Evolutionary conservation across 2,329 filamentous ascomycete genomes (phyloP).

Genomic region (Ceratocystis diversiconidia): DNA sequence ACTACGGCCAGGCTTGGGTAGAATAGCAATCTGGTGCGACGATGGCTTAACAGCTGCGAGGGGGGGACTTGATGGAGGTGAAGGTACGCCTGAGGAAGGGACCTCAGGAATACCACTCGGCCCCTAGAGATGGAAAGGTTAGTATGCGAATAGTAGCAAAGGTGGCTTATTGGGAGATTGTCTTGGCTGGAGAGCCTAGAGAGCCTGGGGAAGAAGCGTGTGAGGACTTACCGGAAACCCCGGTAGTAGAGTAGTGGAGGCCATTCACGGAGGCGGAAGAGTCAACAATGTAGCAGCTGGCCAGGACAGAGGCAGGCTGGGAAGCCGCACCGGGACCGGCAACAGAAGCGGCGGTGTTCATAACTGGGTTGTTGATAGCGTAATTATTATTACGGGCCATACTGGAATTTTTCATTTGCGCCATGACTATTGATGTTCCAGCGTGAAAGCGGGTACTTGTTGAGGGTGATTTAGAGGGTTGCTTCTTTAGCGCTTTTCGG

Average conservation of each 20-base stretch:
- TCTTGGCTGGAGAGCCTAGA: neutral
- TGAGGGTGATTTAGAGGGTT: conserved; percentile 4
- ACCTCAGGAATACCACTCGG: conserved; percentile 94
- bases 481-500: conserved; percentile 15
- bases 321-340: too few species aligned
- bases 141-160: neutral
- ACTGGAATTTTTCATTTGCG: conserved; percentile 57
- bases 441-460: conserved; percentile 2
- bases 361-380: conserved; percentile 44
- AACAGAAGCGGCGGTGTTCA: conserved; percentile 25
- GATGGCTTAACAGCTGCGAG: conserved; percentile 56
- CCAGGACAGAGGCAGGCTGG: conserved; percentile 59
- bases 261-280: conserved; percentile 57
- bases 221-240: conserved; percentile 51
- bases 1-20: conserved; percentile 36
- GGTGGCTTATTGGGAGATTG: neutral
- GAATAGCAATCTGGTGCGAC: conserved; percentile 49
- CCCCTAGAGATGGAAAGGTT: conserved; percentile 36
- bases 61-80: conserved; percentile 78
- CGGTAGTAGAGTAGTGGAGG: conserved; percentile 92
- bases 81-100: conserved; percentile 69
- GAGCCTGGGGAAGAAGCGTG: neutral
- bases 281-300: conserved; percentile 82
- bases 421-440: conserved; percentile 33
- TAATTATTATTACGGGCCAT: conserved; percentile 63